Conservation (phyloP, 2,329 filamentous ascomycete genomes). For the Colletotrichum coccodes region DNA sequence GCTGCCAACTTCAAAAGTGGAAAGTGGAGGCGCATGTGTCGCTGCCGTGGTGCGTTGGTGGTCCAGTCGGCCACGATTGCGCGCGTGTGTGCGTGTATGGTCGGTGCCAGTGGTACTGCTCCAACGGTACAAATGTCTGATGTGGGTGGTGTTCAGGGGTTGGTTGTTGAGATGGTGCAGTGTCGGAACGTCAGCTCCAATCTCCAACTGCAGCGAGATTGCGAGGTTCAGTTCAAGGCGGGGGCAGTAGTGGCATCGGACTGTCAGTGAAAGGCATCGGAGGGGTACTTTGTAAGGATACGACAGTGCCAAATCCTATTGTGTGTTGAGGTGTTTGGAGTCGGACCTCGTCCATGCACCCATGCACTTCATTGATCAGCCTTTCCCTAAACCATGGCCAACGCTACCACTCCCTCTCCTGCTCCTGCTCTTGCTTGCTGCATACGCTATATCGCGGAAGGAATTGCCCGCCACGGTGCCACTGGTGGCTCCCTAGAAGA, state of each 20-base stretch:
- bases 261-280: background rate
- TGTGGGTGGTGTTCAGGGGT: background rate
- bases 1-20: constrained; percentile 19
- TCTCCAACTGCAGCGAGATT: background rate
- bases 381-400: background rate
- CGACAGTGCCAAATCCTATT: background rate
- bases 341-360: background rate
- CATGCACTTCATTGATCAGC: background rate
- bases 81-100: background rate
- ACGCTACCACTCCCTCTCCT: background rate
- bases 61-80: background rate
- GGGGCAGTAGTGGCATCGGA: background rate
- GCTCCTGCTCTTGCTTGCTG: background rate
- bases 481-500: no score
- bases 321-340: background rate
- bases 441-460: background rate
- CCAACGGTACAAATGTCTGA: background rate
- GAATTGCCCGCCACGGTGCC: background rate
- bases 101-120: constrained; percentile 4
- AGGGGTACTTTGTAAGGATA: background rate
- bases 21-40: constrained; percentile 18
- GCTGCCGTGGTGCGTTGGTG: background rate
- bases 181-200: background rate
- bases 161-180: background rate
- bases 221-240: background rate